A percentile compares a stretch with the other conserved stretches of the same genome.
phyloP scores from a whole-genome alignment of 495 filamentous ascomycete species.

The Amorphotheca resinae region DNA sequence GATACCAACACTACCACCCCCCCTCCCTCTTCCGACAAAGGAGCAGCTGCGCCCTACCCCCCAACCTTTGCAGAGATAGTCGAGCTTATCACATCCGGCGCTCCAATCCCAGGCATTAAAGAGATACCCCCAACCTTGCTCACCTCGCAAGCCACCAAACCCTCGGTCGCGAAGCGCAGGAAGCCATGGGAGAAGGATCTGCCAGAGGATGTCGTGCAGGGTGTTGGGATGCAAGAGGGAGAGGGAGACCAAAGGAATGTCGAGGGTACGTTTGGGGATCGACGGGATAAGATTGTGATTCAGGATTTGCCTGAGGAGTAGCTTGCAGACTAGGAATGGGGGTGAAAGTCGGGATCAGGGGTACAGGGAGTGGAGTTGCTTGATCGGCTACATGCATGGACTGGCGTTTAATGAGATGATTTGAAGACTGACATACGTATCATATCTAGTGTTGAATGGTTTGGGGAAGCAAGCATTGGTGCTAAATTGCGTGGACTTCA shows the following conservation, averaged over 20 bases:
- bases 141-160: constrained; percentile 45
- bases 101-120: constrained; percentile 78
- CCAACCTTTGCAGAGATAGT: constrained; percentile 81
- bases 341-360: not conserved
- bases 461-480: too few relatives aligned
- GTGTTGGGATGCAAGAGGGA: not conserved
- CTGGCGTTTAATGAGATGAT: too few relatives aligned
- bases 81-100: constrained; percentile 71
- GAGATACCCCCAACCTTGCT: constrained; percentile 79
- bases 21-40: not conserved
- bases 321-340: not conserved
- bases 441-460: too few relatives aligned
- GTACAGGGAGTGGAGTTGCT: not conserved
- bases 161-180: constrained; percentile 38
- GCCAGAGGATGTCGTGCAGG: constrained; percentile 15
- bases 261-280: constrained; percentile 19
- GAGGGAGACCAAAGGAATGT: not conserved
- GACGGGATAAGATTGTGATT: constrained; percentile 14
- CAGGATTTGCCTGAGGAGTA: constrained; percentile 16
- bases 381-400: not conserved
- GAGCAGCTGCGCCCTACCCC: constrained; percentile 56
- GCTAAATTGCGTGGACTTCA: too few relatives aligned
- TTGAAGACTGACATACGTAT: too few relatives aligned
- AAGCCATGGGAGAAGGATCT: constrained; percentile 71
- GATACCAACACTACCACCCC: not conserved